Evolutionary conservation across 768 basidiomycete species (phyloP).

Genomic region (Phaffia australis): DNA sequence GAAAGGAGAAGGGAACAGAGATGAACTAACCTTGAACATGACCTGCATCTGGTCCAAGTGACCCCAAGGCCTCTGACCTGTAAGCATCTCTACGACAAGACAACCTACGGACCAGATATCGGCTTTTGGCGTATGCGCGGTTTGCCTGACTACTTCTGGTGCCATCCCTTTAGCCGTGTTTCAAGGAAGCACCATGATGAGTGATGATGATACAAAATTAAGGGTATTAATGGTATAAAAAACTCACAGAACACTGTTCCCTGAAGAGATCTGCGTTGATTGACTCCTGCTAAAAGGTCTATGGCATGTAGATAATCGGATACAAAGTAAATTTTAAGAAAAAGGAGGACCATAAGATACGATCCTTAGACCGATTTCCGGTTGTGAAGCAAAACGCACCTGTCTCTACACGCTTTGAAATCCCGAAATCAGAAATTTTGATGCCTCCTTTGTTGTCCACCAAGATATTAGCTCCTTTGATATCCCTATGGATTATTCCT

Average conservation of each 20-base stretch:
- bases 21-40: constrained; percentile 69
- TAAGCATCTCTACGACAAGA: constrained; percentile 91
- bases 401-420: constrained; percentile 93
- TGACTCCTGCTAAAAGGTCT: constrained; percentile 45
- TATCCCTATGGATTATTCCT: constrained; percentile 93
- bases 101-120: constrained; percentile 97
- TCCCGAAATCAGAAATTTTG: constrained; percentile 94
- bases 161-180: constrained; percentile 21
- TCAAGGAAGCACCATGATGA: constrained; percentile 78
- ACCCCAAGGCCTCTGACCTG: constrained; percentile 90
- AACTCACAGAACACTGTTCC: constrained; percentile 73
- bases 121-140: constrained; percentile 76
- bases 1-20: constrained; percentile 15
- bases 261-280: constrained; percentile 84
- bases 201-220: not conserved
- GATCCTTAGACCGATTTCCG: not conserved
- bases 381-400: constrained; percentile 51
- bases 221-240: not conserved
- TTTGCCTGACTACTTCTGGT: constrained; percentile 68
- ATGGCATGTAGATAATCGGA: not conserved
- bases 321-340: not conserved
- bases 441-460: constrained; percentile 96
- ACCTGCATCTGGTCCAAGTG: constrained; percentile 98
- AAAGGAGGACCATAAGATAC: not conserved
- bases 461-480: constrained; percentile 97